Base-by-base conservation (phyloP, 495 filamentous ascomycete genomes). In the Evernia prunastri region DNA sequence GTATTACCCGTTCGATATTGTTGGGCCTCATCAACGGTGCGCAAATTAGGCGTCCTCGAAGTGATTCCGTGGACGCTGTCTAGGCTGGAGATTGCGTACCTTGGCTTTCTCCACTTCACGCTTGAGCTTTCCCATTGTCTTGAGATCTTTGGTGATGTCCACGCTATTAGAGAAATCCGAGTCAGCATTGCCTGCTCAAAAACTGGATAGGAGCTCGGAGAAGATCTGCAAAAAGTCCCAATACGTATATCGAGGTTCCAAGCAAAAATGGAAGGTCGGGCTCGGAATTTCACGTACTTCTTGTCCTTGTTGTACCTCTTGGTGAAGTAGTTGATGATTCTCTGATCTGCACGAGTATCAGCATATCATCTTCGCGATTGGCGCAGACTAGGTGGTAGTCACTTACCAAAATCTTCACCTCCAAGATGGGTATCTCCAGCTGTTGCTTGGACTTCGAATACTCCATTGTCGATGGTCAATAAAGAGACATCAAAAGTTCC, bases 401-500 rank as follows among this genome's bases (percentile, higher is more conserved):
- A 7, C 56, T 56, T 36, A 63, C 56, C 62, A 20, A 99, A 97
- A 82, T 99, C 95, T 78, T 97, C 95, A 86, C 95, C 95, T 86
- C 95, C 95, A 70, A 99, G 86, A 80, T 97, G 95, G 69, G 95
- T 97, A 76, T 99, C 95, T 89, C 95, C 95, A 77, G 94, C 94
- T 70, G 95, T 99, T 77, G 95, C 87, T 78, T 91, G 80, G 68
- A 99, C 95, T 82, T 99, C 95, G 76, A 99, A 99, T 69, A 96
- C 91, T 76, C 95, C 95, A 72, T 93, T 81, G 72, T 99, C 95
- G 68, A 97, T 95, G 45, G 92, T 96, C 47, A 99, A 84, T 69
- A 99, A 90, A 60, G 93, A 97, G 58, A 99, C 94, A 94, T 99
- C 94, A 78, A 99, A 99, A 71, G 94, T 97, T 86, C 94, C 94